Evolutionary conservation across 2,329 filamentous ascomycete species (phyloP).

Genomic region (Ophiocordyceps camponoti-saundersi): DNA sequence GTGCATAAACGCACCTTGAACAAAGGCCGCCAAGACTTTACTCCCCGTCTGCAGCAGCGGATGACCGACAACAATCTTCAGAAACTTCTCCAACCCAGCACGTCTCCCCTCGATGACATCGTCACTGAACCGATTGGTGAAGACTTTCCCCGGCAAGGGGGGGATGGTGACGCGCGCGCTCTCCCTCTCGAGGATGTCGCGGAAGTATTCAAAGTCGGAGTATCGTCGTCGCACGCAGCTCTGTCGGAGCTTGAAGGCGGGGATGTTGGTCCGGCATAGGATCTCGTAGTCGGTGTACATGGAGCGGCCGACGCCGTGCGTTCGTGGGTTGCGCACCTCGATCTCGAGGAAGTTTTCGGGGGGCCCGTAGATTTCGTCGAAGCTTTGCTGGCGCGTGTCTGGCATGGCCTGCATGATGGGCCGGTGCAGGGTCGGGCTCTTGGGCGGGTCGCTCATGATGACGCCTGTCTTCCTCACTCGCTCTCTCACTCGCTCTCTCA

Average conservation of each 20-base stretch:
- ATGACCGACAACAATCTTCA: constrained; percentile 95
- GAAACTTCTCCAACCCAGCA: constrained; percentile 82
- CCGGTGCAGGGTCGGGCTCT: constrained; percentile 22
- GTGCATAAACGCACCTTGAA: constrained; percentile 52
- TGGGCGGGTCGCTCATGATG: constrained; percentile 9
- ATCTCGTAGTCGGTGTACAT: constrained; percentile 99
- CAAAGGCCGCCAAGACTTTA: constrained; percentile 89
- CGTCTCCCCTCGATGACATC: constrained; percentile 92
- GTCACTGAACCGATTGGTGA: constrained; percentile 94
- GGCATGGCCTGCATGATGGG: constrained; percentile 50
- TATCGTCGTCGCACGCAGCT: constrained; percentile 83
- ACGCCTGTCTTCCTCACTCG: background rate
- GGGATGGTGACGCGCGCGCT: constrained; percentile 89
- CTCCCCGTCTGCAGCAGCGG: constrained; percentile 93
- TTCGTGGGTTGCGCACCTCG: constrained; percentile 64
- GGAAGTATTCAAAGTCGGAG: constrained; percentile 97
- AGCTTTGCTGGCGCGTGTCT: constrained; percentile 74
- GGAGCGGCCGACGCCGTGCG: constrained; percentile 80
- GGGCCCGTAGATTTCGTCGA: constrained; percentile 96
- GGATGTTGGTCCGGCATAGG: constrained; percentile 93
- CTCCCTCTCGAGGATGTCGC: constrained; percentile 93
- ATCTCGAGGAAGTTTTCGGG: constrained; percentile 99
- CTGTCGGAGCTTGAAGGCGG: constrained; percentile 89
- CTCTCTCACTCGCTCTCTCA: background rate
- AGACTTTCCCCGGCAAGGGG: constrained; percentile 89